These are phyloP conservation scores for Barnettozyma californica DNA, from an alignment of 805 yeast species.

Conservation along the genomic window DNA sequence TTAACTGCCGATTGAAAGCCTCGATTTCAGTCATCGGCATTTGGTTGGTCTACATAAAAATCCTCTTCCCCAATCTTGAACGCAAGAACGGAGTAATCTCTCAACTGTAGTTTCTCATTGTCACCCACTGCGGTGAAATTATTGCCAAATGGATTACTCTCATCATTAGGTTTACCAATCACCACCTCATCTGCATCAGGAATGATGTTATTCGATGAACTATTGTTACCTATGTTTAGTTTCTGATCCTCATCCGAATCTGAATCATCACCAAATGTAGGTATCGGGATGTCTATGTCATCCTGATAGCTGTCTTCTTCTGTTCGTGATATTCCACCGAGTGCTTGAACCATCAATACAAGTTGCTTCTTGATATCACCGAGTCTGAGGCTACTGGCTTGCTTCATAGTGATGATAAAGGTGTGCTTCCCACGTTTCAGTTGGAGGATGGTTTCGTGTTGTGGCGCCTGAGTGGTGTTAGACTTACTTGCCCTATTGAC, in stretches of 20 bases:
- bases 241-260: slow-evolving; percentile 26
- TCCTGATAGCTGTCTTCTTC: slow-evolving; percentile 16
- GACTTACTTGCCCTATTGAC: neutral
- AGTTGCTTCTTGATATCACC: slow-evolving; percentile 28
- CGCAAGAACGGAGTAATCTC: slow-evolving; percentile 16
- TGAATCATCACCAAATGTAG: slow-evolving; percentile 28
- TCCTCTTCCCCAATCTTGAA: slow-evolving; percentile 19
- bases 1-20: neutral
- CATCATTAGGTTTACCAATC: slow-evolving; percentile 19
- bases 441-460: slow-evolving; percentile 11
- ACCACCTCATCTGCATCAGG: slow-evolving; percentile 13
- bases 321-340: slow-evolving; percentile 41
- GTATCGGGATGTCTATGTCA: slow-evolving; percentile 34
- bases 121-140: slow-evolving; percentile 18
- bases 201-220: slow-evolving; percentile 6
- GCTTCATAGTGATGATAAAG: slow-evolving; percentile 24
- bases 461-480: neutral
- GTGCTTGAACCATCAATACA: slow-evolving; percentile 34
- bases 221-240: slow-evolving; percentile 5
- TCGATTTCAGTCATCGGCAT: slow-evolving; percentile 10
- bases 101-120: slow-evolving; percentile 9
- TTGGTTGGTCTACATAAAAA: slow-evolving; percentile 15
- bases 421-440: slow-evolving; percentile 33
- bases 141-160: slow-evolving; percentile 14
- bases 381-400: slow-evolving; percentile 14